Evolutionary conservation across 148 eudicot genomes (phyloP), one percentile per base, ranked within the genome.

Genomic region (Vaccinium darrowii): DNA sequence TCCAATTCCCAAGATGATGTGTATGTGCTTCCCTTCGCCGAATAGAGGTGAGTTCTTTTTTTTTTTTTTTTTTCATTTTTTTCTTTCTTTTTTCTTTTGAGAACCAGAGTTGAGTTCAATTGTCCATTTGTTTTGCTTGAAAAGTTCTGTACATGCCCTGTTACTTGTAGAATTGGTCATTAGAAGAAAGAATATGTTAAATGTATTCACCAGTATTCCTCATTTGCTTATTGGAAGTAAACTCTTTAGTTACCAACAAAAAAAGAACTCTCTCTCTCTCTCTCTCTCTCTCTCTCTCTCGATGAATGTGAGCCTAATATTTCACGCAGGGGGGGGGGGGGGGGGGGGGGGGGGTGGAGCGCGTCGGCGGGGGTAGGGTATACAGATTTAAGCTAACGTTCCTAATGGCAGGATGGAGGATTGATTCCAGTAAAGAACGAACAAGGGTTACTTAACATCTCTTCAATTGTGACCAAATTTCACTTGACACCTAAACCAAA

Each of bases 51-150:
- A 67, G 78, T 73, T 58, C 50, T 43, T 43, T 43, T 43, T 43
- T 4, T 43, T 36, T 36, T 36, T 39, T 43, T 43, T 43, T 4
- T 43, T 5, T 43, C 6, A 0, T 4, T 43, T 43, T 43, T 43
- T 43, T 5, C 0, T 43, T 73, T 58, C 50, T 43, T 43, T 43
- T 43, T 43, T 5, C 6, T 43, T 43, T 43, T 43, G 47, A 43
- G 47, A 43, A 43, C 47, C 47, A 39, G 72, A 58, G 13, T 13
- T 25, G 53, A 67, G 78, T 73, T 58, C 58, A 73, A 57, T 56
- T 27, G 77, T 30, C 82, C 49, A 53, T 79, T 69, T 39, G 78
- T 69, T 85, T 85, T 56, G 57, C 39, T 85, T 63, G 79, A 69
- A 39, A 67, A 69, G 49, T 82, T 53, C 25, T 53, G 51, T 79